phyloP scores from a whole-genome alignment of 441 rosid genomes.

The Lepidium campestre region DNA sequence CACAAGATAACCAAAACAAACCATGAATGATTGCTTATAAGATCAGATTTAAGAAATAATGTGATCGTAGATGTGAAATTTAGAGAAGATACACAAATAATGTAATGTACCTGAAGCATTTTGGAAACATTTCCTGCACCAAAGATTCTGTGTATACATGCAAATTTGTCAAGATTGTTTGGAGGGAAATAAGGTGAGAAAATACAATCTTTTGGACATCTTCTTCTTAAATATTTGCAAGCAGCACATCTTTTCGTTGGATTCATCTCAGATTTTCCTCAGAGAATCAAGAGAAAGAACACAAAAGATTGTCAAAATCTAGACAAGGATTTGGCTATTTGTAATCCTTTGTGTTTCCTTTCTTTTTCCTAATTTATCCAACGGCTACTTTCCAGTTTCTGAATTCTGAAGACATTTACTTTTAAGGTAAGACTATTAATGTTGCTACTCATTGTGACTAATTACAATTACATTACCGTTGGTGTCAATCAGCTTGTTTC shows the following conservation, averaged over 20 bases:
- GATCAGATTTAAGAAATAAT: neutral
- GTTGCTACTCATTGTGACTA: too few species aligned
- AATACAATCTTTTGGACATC: slow-evolving; percentile 50
- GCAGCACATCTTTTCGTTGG: slow-evolving; percentile 46
- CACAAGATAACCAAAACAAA: neutral
- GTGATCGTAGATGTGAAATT: neutral
- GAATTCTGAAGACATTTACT: neutral
- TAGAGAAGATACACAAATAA: neutral
- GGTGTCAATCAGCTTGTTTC: too few species aligned
- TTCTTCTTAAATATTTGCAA: slow-evolving; percentile 53
- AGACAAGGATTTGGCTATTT: slow-evolving; percentile 11
- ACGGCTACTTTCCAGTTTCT: slow-evolving; percentile 26
- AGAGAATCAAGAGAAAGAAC: neutral
- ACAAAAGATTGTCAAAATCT: slow-evolving; percentile 24
- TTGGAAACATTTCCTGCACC: slow-evolving; percentile 65
- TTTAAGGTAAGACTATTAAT: slow-evolving; percentile 10
- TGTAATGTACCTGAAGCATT: slow-evolving; percentile 45
- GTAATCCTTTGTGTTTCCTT: slow-evolving; percentile 20
- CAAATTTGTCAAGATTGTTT: slow-evolving; percentile 43
- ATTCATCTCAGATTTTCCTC: slow-evolving; percentile 23
- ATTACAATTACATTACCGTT: too few species aligned
- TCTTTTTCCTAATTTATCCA: slow-evolving; percentile 10
- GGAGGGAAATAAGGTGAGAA: slow-evolving; percentile 61
- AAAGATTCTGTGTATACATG: slow-evolving; percentile 46
- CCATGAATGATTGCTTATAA: neutral